A percentile compares a stretch with the other conserved stretches of the same genome.
Evolutionary conservation across 2,329 filamentous ascomycete genomes (phyloP).

Genomic region (Colletotrichum sp.): DNA sequence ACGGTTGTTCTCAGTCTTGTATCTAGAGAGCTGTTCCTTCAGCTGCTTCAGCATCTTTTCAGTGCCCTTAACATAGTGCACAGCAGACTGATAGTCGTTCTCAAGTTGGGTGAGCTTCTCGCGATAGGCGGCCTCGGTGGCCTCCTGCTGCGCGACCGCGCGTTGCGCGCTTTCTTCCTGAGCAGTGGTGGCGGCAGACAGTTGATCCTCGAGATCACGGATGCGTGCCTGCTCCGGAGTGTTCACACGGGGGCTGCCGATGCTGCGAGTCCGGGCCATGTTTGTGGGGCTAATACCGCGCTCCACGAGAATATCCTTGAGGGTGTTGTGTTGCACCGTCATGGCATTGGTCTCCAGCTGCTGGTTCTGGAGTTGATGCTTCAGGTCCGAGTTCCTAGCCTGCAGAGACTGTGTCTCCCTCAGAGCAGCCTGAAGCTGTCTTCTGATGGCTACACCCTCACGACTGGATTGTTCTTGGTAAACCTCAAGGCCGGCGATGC

Average conservation of each 20-base stretch:
- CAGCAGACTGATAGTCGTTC: constrained; percentile 96
- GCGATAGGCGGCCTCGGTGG: constrained; percentile 87
- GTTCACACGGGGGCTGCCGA: constrained; percentile 76
- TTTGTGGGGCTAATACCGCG: constrained; percentile 83
- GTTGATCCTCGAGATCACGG: constrained; percentile 86
- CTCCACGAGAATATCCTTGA: constrained; percentile 92
- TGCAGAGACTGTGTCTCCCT: constrained; percentile 85
- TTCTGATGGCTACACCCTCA: constrained; percentile 86
- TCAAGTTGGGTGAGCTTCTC: constrained; percentile 94
- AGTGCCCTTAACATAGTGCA: constrained; percentile 97
- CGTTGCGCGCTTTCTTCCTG: constrained; percentile 85
- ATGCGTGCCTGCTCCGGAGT: constrained; percentile 83
- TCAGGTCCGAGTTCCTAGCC: constrained; percentile 80
- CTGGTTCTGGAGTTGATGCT: constrained; percentile 81
- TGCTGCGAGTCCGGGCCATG: constrained; percentile 71
- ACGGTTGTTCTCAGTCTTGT: constrained; percentile 84
- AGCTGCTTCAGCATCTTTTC: constrained; percentile 99
- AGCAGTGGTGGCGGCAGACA: constrained; percentile 76
- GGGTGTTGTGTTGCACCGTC: constrained; percentile 86
- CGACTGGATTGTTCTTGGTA: constrained; percentile 97
- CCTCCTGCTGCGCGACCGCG: constrained; percentile 81
- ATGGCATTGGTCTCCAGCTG: constrained; percentile 95
- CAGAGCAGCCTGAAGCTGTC: constrained; percentile 85
- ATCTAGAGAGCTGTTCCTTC: constrained; percentile 94
- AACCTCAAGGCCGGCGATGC: constrained; percentile 93